Evolutionary conservation across 2,329 filamentous ascomycete species (phyloP), one percentile per base, ranked within the genome.

Genomic region (Nothophaeocryptopus gaeumannii): DNA sequence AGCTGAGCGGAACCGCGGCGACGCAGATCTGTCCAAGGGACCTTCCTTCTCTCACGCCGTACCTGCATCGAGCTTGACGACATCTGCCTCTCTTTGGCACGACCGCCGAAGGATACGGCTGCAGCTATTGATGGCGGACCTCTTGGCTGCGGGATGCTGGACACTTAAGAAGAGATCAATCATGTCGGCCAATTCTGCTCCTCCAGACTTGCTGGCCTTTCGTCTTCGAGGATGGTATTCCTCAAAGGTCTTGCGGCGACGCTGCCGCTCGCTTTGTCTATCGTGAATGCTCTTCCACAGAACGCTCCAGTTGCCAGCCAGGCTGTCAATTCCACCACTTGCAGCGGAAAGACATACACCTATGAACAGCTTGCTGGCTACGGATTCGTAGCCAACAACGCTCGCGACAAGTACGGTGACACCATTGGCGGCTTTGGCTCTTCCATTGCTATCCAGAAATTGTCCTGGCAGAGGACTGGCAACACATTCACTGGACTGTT

Each of bases 291-390:
- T 12, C 35, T 41, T 9, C 32, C 43, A 29, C 38, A 45, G 9
- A 38, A n/a, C 32, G 31, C 15, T n/a, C 29, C 14, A 13, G 10
- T 26, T 9, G 20, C 8, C 42, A 46, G 26, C 15, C 53, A 41
- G 2, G 49, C 47, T 29, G 72, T 77, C 39, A 77, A 74, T 51
- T 67, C 72, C 44, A 77, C 79, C 5, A 77, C 69, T 11, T 86
- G 84, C 67, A 81, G 79, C 57, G 80, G 80, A 42, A 75, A 81
- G 54, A 74, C 48, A 1, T 88, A 85, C 61, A 74, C 78, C n/a
- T 89, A 89, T 64, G 72, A 84, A 45, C 74, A 78, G 50, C 77
- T 89, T 8, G 83, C 81, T 4, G 85, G 85, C 8, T 88, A 83
- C 62, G 85, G 85, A 5, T 77, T 74, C 47, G 68, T 88, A 2